Percentiles rank a stretch among this genome's conserved stretches.
Evolutionary conservation across 2,329 filamentous ascomycete species (phyloP).

Genomic region (Stachybotrys echinatus): DNA sequence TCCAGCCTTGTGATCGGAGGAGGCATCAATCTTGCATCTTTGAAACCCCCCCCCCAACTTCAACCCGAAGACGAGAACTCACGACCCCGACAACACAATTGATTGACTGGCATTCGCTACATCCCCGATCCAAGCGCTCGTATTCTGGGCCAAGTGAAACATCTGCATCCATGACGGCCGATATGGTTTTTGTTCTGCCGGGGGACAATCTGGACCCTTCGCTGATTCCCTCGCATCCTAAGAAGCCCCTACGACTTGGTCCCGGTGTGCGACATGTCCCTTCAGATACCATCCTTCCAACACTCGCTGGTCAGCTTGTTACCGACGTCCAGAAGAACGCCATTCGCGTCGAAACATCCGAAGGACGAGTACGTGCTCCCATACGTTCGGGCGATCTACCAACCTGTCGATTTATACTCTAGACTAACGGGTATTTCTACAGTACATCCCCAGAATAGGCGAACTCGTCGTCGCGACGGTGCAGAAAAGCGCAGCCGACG

Average conservation of each 20-base stretch:
- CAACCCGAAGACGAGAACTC: no score
- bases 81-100: no score
- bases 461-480: slow-evolving; percentile 89
- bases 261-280: slow-evolving; percentile 79
- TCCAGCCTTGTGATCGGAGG: no score
- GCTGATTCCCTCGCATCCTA: slow-evolving; percentile 62
- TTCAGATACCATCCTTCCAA: slow-evolving; percentile 65
- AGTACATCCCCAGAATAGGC: slow-evolving; percentile 75
- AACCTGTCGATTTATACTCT: no score
- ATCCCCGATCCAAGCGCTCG: no score
- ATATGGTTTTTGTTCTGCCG: slow-evolving; percentile 68
- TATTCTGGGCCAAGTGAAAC: no score
- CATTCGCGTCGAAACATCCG: slow-evolving; percentile 69
- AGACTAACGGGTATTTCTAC: slow-evolving; percentile 21
- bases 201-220: slow-evolving; percentile 68
- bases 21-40: no score
- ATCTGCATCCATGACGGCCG: slow-evolving; percentile 55
- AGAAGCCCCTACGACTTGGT: slow-evolving; percentile 71
- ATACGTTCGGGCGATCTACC: no score
- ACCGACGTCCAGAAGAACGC: slow-evolving; percentile 70
- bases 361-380: slow-evolving; percentile 55
- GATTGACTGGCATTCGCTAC: no score
- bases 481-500: slow-evolving; percentile 67
- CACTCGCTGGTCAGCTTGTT: slow-evolving; percentile 61
- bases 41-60: no score